Evolutionary conservation across 108 stramenopile genomes (phyloP), one percentile per base, ranked within the genome.

Genomic region (Pseudonitzschia pungens): DNA sequence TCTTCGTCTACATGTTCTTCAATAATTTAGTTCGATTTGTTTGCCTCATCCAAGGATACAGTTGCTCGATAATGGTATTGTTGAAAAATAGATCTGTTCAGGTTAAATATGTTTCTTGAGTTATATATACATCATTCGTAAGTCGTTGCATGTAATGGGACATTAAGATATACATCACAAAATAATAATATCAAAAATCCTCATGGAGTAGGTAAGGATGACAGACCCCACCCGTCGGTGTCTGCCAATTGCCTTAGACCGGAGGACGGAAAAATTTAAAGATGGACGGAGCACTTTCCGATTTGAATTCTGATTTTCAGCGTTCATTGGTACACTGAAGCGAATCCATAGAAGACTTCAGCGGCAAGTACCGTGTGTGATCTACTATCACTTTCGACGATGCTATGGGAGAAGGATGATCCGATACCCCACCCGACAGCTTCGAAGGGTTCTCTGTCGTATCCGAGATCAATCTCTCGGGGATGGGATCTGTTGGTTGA

Each of bases 361-460:
- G 66, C 8, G 66, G 66, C 22, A 67, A 27, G 44, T 67, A 67
- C 11, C 66, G 66, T 67, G 21, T 67, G 24, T 67, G 66, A n/a
- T 67, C 66, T 45, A 67, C 44, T 21, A 48, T 8, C 66, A 67
- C 22, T 67, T 26, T 67, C 40, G 66, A 44, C 7, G 44, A 22
- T 40, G 64, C 8, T 12, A 29, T 5, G 21, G 45, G 24, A 20
- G 64, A 24, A 41, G 64, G 43, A 20, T 4, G 24, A 9, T 55
- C 54, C 2, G 24, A 55, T 20, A 10, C 9, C 26, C n/a, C 5
- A 67, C 27, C 27, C 26, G 66, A 67, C n/a, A 10, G 45, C 14
- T 48, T 26, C 5, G 66, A 48, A 21, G 66, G 21, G 3, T 48
- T 50, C 44, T 50, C 43, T 67, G 45, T 29, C 12, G 66, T 2